Percentiles rank a stretch among this genome's conserved stretches.
These are phyloP conservation scores for Penicillium ochrochloron DNA, from an alignment of 495 filamentous ascomycete genomes.

Conservation along the genomic window DNA sequence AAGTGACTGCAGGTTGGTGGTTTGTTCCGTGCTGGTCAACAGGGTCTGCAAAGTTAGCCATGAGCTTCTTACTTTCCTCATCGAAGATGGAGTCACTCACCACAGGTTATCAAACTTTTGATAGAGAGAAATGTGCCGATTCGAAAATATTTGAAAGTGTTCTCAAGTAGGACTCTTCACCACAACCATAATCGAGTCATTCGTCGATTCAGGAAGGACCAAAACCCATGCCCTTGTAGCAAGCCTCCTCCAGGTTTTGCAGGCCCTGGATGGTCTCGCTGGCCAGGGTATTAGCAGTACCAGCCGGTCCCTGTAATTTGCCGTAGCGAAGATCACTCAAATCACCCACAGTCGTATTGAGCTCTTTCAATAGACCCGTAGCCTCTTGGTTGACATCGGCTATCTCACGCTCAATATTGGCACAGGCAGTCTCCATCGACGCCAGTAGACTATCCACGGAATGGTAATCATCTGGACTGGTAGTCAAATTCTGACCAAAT, in stretches of 20 bases:
- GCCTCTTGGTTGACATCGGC: slow-evolving; percentile 66
- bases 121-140: not conserved
- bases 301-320: slow-evolving; percentile 63
- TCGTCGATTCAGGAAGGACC: not conserved
- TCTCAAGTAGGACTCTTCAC: not conserved
- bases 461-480: slow-evolving; percentile 52
- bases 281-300: slow-evolving; percentile 61
- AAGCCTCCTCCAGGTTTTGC: slow-evolving; percentile 63
- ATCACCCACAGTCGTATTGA: slow-evolving; percentile 66
- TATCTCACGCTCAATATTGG: slow-evolving; percentile 69
- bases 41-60: slow-evolving; percentile 2
- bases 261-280: slow-evolving; percentile 60
- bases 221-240: slow-evolving; percentile 43
- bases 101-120: not conserved
- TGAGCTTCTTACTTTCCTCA: not conserved
- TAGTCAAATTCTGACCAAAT: slow-evolving; percentile 59
- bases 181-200: not conserved
- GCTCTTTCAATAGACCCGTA: slow-evolving; percentile 58
- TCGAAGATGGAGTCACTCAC: not conserved
- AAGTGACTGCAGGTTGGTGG: not conserved
- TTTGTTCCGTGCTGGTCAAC: not conserved
- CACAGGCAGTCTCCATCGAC: slow-evolving; percentile 68
- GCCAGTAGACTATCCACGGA: slow-evolving; percentile 66
- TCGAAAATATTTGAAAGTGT: not conserved
- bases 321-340: slow-evolving; percentile 86